phyloP scores from a whole-genome alignment of 2,329 filamentous ascomycete genomes.

The Diplodia intermedia region DNA sequence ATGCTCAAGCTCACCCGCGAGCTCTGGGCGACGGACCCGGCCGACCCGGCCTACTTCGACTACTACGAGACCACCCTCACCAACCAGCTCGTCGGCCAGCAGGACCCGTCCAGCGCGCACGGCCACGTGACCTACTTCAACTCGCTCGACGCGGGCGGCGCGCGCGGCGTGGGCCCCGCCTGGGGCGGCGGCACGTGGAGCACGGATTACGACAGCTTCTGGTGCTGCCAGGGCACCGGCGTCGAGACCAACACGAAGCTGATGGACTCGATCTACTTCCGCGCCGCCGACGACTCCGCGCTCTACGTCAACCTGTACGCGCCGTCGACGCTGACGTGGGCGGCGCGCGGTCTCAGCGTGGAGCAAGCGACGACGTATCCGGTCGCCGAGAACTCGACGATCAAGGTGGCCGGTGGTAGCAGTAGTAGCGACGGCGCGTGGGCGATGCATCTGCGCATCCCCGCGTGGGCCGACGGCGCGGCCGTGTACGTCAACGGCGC shows the following conservation, averaged over 20 bases:
- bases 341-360: conserved; percentile 50
- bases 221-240: conserved; percentile 62
- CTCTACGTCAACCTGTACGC: conserved; percentile 61
- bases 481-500: conserved; percentile 54
- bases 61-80: conserved; percentile 60
- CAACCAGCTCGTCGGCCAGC: conserved; percentile 60
- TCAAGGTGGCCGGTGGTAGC: conserved; percentile 43
- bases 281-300: conserved; percentile 42
- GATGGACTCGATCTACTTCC: conserved; percentile 61
- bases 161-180: conserved; percentile 58
- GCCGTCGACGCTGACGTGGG: conserved; percentile 56
- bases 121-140: conserved; percentile 64
- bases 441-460: conserved; percentile 56
- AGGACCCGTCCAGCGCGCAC: conserved; percentile 54
- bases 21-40: conserved; percentile 56
- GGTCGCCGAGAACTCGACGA: conserved; percentile 48
- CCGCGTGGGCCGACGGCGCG: conserved; percentile 54
- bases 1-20: conserved; percentile 64
- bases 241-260: conserved; percentile 63
- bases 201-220: conserved; percentile 61
- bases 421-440: conserved; percentile 42
- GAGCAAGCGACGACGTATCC: conserved; percentile 56
- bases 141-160: conserved; percentile 56
- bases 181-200: conserved; percentile 62
- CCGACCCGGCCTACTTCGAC: conserved; percentile 57